A percentile compares a stretch with the other conserved stretches of the same genome.
These are phyloP conservation scores for Rhodotorula sphaerocarpa DNA, from an alignment of 768 basidiomycete species.

Conservation along the genomic window DNA sequence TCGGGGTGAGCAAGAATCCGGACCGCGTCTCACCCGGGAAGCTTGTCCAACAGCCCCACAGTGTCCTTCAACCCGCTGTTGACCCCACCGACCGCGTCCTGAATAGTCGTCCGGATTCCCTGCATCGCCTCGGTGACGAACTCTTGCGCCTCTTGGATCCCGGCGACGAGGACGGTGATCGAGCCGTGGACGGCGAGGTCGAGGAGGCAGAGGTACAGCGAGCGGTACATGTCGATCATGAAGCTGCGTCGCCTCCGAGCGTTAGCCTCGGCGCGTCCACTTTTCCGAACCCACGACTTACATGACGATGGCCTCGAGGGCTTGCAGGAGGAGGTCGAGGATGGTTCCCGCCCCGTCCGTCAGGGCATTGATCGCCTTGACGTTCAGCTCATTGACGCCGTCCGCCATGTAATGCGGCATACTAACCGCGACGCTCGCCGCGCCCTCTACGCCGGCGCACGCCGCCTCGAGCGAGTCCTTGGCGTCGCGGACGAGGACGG, in stretches of 20 bases:
- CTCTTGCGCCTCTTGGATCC: constrained; percentile 63
- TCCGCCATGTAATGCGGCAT: constrained; percentile 31
- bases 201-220: constrained; percentile 85
- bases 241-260: constrained; percentile 75
- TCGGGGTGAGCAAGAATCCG: not conserved
- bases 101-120: constrained; percentile 12
- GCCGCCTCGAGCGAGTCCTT: constrained; percentile 9
- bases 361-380: constrained; percentile 9
- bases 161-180: constrained; percentile 67
- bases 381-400: constrained; percentile 31
- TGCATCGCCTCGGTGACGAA: constrained; percentile 18
- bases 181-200: constrained; percentile 79
- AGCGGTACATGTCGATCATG: constrained; percentile 82
- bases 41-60: constrained; percentile 14
- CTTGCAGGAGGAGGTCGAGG: constrained; percentile 17
- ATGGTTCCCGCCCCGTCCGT: constrained; percentile 13
- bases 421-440: constrained; percentile 17
- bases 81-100: constrained; percentile 6
- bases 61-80: constrained; percentile 7
- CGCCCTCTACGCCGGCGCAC: constrained; percentile 25
- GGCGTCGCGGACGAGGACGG: constrained; percentile 12
- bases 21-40: constrained; percentile 21
- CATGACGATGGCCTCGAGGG: constrained; percentile 24
- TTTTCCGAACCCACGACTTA: not conserved
- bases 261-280: too few species aligned